These are phyloP conservation scores for Tolypocladium tropicale DNA, from an alignment of 2,329 filamentous ascomycete species.

Conservation along the genomic window DNA sequence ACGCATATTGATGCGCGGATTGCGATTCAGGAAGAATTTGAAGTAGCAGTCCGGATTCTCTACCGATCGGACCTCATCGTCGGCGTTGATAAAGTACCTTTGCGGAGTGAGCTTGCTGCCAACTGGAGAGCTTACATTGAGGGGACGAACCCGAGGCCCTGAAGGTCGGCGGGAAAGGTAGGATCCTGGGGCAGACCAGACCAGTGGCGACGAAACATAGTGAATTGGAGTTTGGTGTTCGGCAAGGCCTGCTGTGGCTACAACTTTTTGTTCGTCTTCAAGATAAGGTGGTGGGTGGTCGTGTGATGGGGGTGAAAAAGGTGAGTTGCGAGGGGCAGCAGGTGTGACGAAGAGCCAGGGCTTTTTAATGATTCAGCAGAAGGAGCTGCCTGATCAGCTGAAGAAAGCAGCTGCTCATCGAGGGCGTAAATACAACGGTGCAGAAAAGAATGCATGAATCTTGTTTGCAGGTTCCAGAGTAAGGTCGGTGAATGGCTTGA, in stretches of 20 bases:
- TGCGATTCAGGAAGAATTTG: conserved; percentile 63
- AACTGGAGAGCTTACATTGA: background rate
- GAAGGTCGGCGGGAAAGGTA: conserved; percentile 53
- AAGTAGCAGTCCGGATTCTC: conserved; percentile 59
- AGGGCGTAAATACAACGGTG: background rate
- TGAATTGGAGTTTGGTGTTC: background rate
- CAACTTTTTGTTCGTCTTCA: too few species aligned
- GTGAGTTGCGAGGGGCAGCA: background rate
- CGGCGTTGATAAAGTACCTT: conserved; percentile 70
- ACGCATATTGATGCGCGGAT: conserved; percentile 65
- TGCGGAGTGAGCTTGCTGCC: background rate
- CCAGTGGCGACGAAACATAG: conserved; percentile 64
- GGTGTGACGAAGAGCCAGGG: too few species aligned
- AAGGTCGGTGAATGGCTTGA: too few species aligned
- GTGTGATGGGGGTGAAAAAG: background rate
- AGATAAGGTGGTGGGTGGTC: too few species aligned
- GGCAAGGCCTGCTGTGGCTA: background rate
- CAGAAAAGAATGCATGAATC: background rate
- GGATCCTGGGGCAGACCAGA: conserved; percentile 62
- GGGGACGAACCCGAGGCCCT: conserved; percentile 57
- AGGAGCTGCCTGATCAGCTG: too few species aligned
- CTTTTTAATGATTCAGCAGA: too few species aligned
- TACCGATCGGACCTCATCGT: conserved; percentile 65
- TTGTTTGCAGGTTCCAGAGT: background rate
- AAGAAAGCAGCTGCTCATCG: background rate